Conservation (phyloP, 1,284 basidiomycete genomes). For the Cutaneotrichosporon sp. region DNA sequence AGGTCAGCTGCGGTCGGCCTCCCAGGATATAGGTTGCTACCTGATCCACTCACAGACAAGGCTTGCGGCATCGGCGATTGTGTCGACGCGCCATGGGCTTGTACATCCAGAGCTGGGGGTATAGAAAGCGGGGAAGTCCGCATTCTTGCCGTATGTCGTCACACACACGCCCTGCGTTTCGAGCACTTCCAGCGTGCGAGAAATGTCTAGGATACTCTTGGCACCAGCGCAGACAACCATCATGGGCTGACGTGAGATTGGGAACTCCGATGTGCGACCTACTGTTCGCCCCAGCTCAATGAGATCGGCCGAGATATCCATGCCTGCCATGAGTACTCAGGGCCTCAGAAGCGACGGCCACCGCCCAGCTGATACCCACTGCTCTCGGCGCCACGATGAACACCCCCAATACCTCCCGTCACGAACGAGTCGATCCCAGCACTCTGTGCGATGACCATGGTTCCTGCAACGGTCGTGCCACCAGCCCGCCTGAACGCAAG, state of each 20-base stretch:
- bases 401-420: conserved; percentile 57
- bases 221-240: conserved; percentile 90
- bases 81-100: conserved; percentile 17
- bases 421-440: conserved; percentile 71
- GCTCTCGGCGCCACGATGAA: conserved; percentile 85
- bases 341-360: too few species aligned
- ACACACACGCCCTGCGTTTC: conserved; percentile 96
- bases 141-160: conserved; percentile 66
- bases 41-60: conserved; percentile 13
- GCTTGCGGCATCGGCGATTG: conserved; percentile 19
- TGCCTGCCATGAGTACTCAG: too few species aligned
- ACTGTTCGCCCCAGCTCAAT: conserved; percentile 69
- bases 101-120: conserved; percentile 69
- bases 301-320: conserved; percentile 94
- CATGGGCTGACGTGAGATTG: conserved; percentile 50
- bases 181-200: conserved; percentile 85
- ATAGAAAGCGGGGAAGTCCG: conserved; percentile 90
- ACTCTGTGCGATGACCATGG: conserved; percentile 71
- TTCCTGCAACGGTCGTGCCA: conserved; percentile 87
- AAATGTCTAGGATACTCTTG: conserved; percentile 94
- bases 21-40: not conserved
- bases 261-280: too few species aligned
- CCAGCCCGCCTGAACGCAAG: conserved; percentile 67
- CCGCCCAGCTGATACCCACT: too few species aligned
- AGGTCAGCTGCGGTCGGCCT: not conserved